phyloP scores from a whole-genome alignment of 768 basidiomycete genomes.

The Termitomyces sp. region DNA sequence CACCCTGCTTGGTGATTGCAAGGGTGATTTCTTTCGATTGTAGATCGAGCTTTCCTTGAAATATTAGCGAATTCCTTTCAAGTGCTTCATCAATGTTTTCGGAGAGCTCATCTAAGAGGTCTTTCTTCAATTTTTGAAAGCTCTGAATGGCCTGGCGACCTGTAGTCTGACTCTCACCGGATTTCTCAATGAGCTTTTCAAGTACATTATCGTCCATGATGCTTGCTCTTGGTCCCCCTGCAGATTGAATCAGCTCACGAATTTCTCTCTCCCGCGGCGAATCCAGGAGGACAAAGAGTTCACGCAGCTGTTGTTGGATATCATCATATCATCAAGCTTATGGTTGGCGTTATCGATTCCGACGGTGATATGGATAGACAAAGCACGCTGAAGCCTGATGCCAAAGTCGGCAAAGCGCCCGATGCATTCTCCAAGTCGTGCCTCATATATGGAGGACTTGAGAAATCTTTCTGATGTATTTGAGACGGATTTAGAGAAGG shows the following conservation, averaged over 20 bases:
- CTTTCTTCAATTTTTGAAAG: neutral
- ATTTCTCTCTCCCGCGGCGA: neutral
- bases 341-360: neutral
- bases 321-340: neutral
- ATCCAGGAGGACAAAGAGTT: neutral
- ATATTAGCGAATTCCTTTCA: neutral
- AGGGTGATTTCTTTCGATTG: neutral
- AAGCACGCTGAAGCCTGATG: neutral
- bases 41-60: neutral
- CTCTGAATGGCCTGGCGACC: neutral
- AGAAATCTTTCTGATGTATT: neutral
- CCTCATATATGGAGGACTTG: neutral
- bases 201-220: neutral
- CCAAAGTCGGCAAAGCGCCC: neutral
- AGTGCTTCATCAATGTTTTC: neutral
- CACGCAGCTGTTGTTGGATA: neutral
- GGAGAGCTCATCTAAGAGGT: neutral
- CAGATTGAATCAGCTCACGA: neutral
- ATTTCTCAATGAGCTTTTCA: neutral
- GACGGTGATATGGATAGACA: neutral
- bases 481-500: too few species aligned
- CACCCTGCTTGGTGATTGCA: neutral
- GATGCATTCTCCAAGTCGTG: neutral
- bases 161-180: neutral
- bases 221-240: neutral